Conservation (phyloP, 139 green algal species). For the Mychonastes homosphaera region DNA sequence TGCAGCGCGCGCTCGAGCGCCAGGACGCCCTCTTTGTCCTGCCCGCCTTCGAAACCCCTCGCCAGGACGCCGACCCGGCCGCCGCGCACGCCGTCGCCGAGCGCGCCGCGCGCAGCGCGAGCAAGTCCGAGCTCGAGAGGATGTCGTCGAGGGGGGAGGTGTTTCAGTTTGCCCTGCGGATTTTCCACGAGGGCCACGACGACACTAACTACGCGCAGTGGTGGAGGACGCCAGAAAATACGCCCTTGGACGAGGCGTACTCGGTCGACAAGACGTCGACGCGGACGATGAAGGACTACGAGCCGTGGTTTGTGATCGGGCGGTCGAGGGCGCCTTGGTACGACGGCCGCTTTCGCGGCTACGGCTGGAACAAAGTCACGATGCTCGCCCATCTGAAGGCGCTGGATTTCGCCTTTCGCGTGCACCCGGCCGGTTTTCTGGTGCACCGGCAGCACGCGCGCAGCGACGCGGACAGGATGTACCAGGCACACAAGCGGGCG, state of each 20-base stretch:
- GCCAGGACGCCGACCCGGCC: background rate
- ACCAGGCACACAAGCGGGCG: conserved; percentile 19
- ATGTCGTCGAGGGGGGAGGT: background rate
- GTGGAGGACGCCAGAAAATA: conserved; percentile 12
- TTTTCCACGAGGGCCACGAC: conserved; percentile 19
- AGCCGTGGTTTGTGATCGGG: background rate
- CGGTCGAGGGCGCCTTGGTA: background rate
- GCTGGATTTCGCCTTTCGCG: conserved; percentile 17
- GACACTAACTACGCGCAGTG: conserved; percentile 18
- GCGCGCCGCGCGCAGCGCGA: background rate
- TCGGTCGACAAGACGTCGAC: background rate
- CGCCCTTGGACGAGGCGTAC: background rate
- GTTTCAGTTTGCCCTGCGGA: conserved; percentile 7
- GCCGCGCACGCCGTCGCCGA: conserved; percentile 1
- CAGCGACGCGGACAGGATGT: conserved; percentile 24
- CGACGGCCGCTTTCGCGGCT: background rate
- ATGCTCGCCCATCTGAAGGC: background rate
- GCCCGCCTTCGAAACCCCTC: conserved; percentile 13
- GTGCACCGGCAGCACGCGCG: conserved; percentile 19
- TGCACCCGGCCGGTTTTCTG: conserved; percentile 15
- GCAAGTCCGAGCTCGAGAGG: conserved; percentile 3
- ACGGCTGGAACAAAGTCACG: background rate
- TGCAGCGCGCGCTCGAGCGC: conserved; percentile 3
- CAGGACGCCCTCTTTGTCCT: conserved; percentile 11
- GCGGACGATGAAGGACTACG: background rate